phyloP scores from a whole-genome alignment of 768 basidiomycete genomes.

The Termitomyces bulborhizus region DNA sequence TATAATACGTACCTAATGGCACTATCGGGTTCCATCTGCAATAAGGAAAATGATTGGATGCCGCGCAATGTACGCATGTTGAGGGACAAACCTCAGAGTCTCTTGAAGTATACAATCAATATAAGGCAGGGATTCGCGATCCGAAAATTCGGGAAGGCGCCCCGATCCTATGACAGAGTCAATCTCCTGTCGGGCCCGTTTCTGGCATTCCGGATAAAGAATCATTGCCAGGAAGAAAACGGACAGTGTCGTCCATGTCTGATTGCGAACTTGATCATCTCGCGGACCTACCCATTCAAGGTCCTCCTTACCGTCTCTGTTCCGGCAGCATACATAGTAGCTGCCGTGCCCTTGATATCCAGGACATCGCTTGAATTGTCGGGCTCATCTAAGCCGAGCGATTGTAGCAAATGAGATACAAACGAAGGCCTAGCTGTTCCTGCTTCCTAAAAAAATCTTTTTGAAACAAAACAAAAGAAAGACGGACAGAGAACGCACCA shows the following conservation, averaged over 20 bases:
- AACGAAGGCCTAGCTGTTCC: constrained; percentile 20
- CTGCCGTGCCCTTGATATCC: constrained; percentile 13
- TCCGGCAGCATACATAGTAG: constrained; percentile 6
- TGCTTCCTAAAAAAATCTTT: constrained; percentile 6
- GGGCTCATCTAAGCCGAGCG: constrained; percentile 4
- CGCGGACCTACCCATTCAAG: too few species aligned
- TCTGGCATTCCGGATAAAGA: constrained; percentile 15
- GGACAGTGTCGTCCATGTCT: constrained; percentile 3
- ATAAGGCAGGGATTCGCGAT: constrained; percentile 17
- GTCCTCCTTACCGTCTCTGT: constrained; percentile 10
- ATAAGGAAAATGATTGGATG: not conserved
- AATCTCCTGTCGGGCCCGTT: constrained; percentile 21
- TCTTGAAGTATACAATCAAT: constrained; percentile 13
- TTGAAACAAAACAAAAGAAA: not conserved
- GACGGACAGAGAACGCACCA: constrained; percentile 19
- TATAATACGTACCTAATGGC: not conserved
- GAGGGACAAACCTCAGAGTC: constrained; percentile 4
- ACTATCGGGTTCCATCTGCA: not conserved
- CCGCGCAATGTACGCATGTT: not conserved
- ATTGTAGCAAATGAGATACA: constrained; percentile 12
- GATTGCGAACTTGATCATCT: too few species aligned
- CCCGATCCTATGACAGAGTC: constrained; percentile 19
- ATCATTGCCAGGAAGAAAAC: constrained; percentile 22
- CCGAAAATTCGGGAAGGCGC: constrained; percentile 20
- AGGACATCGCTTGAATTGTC: not conserved